phyloP scores from a whole-genome alignment of 1,139 yeast species.

The Debaryomyces fabryi region DNA sequence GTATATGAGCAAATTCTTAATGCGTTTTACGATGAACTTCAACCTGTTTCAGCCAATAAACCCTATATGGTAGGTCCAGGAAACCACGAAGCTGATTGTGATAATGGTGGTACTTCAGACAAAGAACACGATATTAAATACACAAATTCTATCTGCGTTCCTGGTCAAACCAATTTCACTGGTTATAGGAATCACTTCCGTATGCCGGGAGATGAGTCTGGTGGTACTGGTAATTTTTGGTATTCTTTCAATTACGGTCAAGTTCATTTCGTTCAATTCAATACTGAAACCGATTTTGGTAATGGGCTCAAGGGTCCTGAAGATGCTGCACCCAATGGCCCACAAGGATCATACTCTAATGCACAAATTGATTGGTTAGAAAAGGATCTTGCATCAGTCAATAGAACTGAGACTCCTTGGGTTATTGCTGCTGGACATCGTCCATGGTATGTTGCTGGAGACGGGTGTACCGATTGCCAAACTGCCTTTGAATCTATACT shows the following conservation, averaged over 20 bases:
- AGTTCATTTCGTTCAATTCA: constrained; percentile 11
- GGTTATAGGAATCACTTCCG: constrained; percentile 14
- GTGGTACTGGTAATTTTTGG: constrained; percentile 13
- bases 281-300: constrained; percentile 15
- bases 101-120: constrained; percentile 10
- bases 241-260: constrained; percentile 14
- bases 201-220: constrained; percentile 12
- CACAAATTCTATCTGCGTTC: constrained; percentile 13
- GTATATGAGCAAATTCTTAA: constrained; percentile 14
- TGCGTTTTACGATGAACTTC: constrained; percentile 11
- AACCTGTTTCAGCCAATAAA: constrained; percentile 10
- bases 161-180: constrained; percentile 14
- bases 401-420: constrained; percentile 14
- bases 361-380: constrained; percentile 12
- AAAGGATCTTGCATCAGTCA: constrained; percentile 11
- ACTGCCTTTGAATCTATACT: constrained; percentile 12
- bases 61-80: constrained; percentile 15
- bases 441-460: constrained; percentile 14
- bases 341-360: constrained; percentile 10
- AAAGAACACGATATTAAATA: constrained; percentile 3
- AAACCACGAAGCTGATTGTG: constrained; percentile 16
- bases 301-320: constrained; percentile 14
- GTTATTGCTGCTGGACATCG: constrained; percentile 14
- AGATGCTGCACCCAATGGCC: constrained; percentile 12
- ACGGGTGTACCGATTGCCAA: constrained; percentile 9